phyloP scores from a whole-genome alignment of 345 rosid species.

The Turritis glabra region DNA sequence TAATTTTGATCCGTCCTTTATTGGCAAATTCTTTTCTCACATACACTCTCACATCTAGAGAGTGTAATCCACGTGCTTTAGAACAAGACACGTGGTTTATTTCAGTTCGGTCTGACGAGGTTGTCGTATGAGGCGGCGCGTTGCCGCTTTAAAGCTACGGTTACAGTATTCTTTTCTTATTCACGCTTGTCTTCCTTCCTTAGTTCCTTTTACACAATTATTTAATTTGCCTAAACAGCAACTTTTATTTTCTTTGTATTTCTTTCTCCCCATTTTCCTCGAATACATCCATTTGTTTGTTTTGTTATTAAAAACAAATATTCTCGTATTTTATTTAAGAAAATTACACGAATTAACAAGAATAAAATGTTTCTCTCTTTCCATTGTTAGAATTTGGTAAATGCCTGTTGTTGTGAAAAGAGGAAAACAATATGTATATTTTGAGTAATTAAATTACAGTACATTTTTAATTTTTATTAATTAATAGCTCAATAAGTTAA shows the following conservation, averaged over 20 bases:
- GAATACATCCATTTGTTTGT: not conserved
- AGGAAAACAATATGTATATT: too few species aligned
- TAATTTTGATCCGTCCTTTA: slow-evolving; percentile 12
- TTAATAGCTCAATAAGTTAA: too few species aligned
- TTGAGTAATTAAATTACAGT: too few species aligned
- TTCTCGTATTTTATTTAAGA: not conserved
- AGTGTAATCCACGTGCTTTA: not conserved
- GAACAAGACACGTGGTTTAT: not conserved
- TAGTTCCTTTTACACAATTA: not conserved
- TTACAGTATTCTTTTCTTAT: not conserved
- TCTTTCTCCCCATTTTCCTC: not conserved
- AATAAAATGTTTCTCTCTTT: not conserved
- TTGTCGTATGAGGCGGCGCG: slow-evolving; percentile 27
- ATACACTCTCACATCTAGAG: not conserved
- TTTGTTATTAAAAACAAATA: not conserved
- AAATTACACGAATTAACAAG: not conserved
- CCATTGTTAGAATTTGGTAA: not conserved
- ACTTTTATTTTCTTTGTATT: not conserved
- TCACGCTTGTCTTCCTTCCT: slow-evolving; percentile 9
- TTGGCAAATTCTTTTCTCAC: not conserved
- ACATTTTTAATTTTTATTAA: too few species aligned
- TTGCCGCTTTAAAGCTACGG: slow-evolving; percentile 15
- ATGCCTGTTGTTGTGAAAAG: not conserved
- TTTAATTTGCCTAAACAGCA: slow-evolving; percentile 5
- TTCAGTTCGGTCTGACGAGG: fast-evolving